Base-by-base conservation (phyloP, 495 filamentous ascomycete species). In the Aspergillus indologenus region DNA sequence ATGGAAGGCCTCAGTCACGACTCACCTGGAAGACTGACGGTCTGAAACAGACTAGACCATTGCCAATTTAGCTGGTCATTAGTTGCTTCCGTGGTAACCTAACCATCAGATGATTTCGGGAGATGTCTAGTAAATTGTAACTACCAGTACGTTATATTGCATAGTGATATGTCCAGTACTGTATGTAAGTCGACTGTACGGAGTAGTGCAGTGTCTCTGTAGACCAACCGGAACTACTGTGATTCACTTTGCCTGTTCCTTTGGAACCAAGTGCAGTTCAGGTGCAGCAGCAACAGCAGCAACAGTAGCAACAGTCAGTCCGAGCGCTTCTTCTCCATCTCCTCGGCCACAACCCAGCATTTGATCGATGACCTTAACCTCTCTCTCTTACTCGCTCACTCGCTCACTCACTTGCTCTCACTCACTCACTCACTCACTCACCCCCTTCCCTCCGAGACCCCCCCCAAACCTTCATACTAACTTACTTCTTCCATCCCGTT, bases 281-380 rank as follows among this genome's bases (percentile, higher is more conserved):
- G 31, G 23, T 48, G 57, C 52, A 53, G 60, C 58, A 61, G 56
- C 53, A 57, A 40, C 58, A 49, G 58, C 59, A 55, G 53, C 51
- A 59, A 49, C 45, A 55, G n/a, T n/a, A 34, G 17, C 54, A 19
- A n/a, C 43, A 45, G 4, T 51, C 56, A 53, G 61, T 64, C 65
- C 61, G 61, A 67, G 61, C 61, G 61, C 54, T 45, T 60, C 29
- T 54, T 42, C 34, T 46, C n/a, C n/a, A n/a, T 29, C 60, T 62
- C 12, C 60, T 62, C 59, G 60, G 59, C 61, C 64, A 60, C 58
- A 61, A 45, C 56, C 51, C 29, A 53, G 52, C 45, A 24, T 11
- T 54, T 48, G 50, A 43, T 45, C 44, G 40, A 52, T 65, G 54
- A 26, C 49, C 53, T 26, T 51, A 23, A 48, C 45, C 45, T 34